Evolutionary conservation across 179 eudicot genomes (phyloP).

Genomic region (Corrigiola litoralis): DNA sequence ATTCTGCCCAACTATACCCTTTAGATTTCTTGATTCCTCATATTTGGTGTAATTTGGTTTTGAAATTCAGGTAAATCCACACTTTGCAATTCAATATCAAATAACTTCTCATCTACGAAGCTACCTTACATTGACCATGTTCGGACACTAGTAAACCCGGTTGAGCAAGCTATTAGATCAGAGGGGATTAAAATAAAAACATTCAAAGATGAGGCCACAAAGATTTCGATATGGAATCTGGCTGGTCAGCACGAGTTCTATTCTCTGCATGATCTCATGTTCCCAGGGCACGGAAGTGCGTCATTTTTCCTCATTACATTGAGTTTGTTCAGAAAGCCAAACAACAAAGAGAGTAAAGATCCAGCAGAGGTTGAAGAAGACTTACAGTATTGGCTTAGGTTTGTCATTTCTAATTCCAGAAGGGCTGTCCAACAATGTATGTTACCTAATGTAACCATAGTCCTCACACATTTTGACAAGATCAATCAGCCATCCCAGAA

Average conservation of each 20-base stretch:
- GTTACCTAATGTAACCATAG: conserved; percentile 77
- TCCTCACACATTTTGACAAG: conserved; percentile 77
- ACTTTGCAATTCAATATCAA: conserved; percentile 60
- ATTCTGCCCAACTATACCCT: neutral
- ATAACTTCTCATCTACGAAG: conserved; percentile 57
- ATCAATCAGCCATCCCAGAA: conserved; percentile 50
- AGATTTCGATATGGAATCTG: conserved; percentile 86
- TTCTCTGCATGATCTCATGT: conserved; percentile 87
- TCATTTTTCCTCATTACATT: conserved; percentile 59
- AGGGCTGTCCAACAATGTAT: conserved; percentile 74
- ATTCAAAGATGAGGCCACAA: conserved; percentile 67
- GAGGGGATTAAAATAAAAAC: conserved; percentile 63
- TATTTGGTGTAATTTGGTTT: neutral
- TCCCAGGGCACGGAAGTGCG: conserved; percentile 93
- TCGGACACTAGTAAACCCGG: conserved; percentile 68
- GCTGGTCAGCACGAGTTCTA: conserved; percentile 72
- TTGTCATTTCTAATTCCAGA: conserved; percentile 81
- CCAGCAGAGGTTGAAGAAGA: conserved; percentile 78
- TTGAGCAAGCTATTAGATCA: conserved; percentile 75
- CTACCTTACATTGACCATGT: conserved; percentile 72
- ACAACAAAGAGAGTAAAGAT: conserved; percentile 65
- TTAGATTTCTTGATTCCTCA: neutral
- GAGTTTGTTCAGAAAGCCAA: conserved; percentile 59
- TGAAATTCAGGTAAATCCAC: conserved; percentile 73
- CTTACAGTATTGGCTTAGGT: conserved; percentile 87